These are phyloP conservation scores for Hirsutella rhossiliensis DNA, from an alignment of 2,329 filamentous ascomycete species.

Conservation along the genomic window DNA sequence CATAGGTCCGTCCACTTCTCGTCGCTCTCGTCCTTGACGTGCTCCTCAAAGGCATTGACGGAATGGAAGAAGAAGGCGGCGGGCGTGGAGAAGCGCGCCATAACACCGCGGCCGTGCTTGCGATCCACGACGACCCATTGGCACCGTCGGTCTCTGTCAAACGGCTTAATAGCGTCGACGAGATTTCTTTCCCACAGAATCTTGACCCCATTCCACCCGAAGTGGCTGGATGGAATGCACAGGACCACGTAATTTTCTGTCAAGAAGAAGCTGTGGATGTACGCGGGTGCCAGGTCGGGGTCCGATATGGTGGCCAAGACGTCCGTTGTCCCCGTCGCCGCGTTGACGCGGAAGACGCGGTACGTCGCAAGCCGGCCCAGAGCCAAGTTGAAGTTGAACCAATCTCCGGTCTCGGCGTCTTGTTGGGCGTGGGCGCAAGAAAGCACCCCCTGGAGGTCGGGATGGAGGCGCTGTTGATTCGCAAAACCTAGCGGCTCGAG, in stretches of 20 bases:
- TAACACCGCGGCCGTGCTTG: constrained; percentile 44
- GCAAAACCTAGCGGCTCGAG: constrained; percentile 60
- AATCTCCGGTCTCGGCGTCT: constrained; percentile 60
- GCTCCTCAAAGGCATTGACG: constrained; percentile 64
- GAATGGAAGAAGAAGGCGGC: constrained; percentile 72
- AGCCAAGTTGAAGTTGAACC: constrained; percentile 74
- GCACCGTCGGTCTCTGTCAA: constrained; percentile 41
- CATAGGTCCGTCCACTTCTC: constrained; percentile 34
- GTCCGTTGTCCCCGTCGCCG: constrained; percentile 50
- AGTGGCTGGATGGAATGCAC: constrained; percentile 57
- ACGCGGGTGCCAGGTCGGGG: constrained; percentile 42
- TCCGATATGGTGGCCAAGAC: constrained; percentile 56
- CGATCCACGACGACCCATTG: constrained; percentile 70
- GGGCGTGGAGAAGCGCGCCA: constrained; percentile 55
- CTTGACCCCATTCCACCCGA: constrained; percentile 42
- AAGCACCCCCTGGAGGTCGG: constrained; percentile 52
- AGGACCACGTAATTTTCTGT: constrained; percentile 60
- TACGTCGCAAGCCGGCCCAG: constrained; percentile 47
- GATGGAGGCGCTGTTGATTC: constrained; percentile 49
- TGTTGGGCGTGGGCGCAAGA: constrained; percentile 61
- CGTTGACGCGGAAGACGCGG: constrained; percentile 55
- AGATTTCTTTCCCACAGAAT: constrained; percentile 57
- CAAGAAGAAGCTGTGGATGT: constrained; percentile 75
- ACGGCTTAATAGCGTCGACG: constrained; percentile 53
- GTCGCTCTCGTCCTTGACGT: constrained; percentile 19